These are phyloP conservation scores for Periconia sp. DNA, from an alignment of 2,329 filamentous ascomycete genomes.

Conservation along the genomic window DNA sequence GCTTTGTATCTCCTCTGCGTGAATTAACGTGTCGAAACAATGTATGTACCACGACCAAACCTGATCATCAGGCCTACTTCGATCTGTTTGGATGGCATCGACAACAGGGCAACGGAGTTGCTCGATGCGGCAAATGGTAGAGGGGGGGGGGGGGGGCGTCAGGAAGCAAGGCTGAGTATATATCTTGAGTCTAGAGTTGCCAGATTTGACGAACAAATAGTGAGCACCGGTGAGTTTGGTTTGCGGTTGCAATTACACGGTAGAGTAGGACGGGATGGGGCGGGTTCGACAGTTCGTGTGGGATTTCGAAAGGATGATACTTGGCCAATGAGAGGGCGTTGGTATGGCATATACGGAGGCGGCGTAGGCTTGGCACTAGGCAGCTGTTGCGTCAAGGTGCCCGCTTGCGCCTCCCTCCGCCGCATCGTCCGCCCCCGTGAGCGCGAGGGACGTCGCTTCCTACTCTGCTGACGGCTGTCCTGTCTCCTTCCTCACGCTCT, in stretches of 20 bases:
- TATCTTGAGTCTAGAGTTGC: too few relatives aligned
- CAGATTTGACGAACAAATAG: too few relatives aligned
- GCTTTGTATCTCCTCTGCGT: too few relatives aligned
- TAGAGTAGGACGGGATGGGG: too few relatives aligned
- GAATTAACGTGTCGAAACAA: slow-evolving; percentile 1
- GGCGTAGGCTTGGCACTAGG: slow-evolving; percentile 15
- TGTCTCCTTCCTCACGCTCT: slow-evolving; percentile 7
- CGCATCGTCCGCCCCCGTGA: slow-evolving; percentile 2
- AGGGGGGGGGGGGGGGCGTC: too few relatives aligned
- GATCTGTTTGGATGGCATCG: too few relatives aligned
- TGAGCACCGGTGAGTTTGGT: not conserved
- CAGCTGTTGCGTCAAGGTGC: slow-evolving; percentile 17
- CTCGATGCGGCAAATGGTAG: too few relatives aligned
- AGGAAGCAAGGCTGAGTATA: too few relatives aligned
- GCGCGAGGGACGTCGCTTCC: not conserved
- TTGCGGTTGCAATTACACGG: not conserved
- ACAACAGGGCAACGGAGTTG: too few relatives aligned
- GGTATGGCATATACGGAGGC: not conserved
- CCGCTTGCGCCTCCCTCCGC: slow-evolving; percentile 4
- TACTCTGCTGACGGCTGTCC: slow-evolving; percentile 11
- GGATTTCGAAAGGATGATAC: slow-evolving; percentile 1
- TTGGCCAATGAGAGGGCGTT: not conserved
- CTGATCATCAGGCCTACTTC: too few relatives aligned
- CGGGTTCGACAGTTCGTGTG: not conserved
- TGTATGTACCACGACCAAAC: not conserved